These are phyloP conservation scores for Auriscalpium microsporum DNA, from an alignment of 768 basidiomycete genomes.

Conservation along the genomic window DNA sequence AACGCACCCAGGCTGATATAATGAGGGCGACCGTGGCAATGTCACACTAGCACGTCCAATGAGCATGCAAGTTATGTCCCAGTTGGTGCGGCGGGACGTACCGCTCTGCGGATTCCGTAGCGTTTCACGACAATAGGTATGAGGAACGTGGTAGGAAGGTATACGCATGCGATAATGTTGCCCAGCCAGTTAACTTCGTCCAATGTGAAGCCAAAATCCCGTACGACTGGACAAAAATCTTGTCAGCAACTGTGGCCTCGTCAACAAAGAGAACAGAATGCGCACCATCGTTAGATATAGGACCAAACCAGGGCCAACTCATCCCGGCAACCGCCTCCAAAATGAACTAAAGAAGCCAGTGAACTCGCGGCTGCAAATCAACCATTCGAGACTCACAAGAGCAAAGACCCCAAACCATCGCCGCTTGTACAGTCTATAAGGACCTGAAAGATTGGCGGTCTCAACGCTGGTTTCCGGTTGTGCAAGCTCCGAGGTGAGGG, in stretches of 20 bases:
- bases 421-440: constrained; percentile 59
- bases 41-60: constrained; percentile 42
- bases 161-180: constrained; percentile 55
- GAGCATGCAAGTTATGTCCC: neutral
- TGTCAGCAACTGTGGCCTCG: neutral
- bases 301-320: constrained; percentile 79
- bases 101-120: constrained; percentile 56
- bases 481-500: no score
- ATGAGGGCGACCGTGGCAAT: constrained; percentile 46
- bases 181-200: constrained; percentile 77
- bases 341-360: constrained; percentile 34
- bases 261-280: neutral
- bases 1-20: constrained; percentile 69
- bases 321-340: constrained; percentile 57
- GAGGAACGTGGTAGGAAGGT: constrained; percentile 51
- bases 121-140: constrained; percentile 49
- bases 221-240: constrained; percentile 35
- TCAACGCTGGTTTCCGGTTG: no score
- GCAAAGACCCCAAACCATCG: constrained; percentile 60
- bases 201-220: constrained; percentile 59
- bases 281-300: constrained; percentile 63
- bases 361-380: neutral
- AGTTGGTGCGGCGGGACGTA: constrained; percentile 25
- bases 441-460: no score
- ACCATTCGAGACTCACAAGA: constrained; percentile 35